Evolutionary conservation across 805 yeast genomes (phyloP).

Genomic region (Tetrapisispora fleetii): DNA sequence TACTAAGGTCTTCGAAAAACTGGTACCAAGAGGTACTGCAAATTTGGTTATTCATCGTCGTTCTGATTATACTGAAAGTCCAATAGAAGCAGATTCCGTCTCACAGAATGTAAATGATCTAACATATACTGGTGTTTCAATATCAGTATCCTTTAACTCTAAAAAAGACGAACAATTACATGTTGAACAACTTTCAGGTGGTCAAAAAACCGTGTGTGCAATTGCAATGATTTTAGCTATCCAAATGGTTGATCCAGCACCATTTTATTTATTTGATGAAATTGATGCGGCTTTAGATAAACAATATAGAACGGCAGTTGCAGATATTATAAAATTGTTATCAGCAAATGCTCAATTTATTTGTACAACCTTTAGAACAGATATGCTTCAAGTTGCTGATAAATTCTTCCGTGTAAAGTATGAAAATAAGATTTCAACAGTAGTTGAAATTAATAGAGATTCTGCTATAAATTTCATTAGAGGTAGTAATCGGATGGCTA

Average conservation of each 20-base stretch:
- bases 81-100: conserved; percentile 11
- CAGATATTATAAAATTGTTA: conserved; percentile 56
- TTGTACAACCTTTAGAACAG: conserved; percentile 93
- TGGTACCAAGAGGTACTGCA: conserved; percentile 82
- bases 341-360: conserved; percentile 77
- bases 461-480: conserved; percentile 81
- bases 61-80: conserved; percentile 16
- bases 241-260: conserved; percentile 93
- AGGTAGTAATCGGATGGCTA: conserved; percentile 33
- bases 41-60: conserved; percentile 51
- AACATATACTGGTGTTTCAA: conserved; percentile 70
- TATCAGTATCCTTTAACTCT: conserved; percentile 82
- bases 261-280: conserved; percentile 92
- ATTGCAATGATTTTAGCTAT: conserved; percentile 87
- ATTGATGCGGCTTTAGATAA: conserved; percentile 93
- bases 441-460: conserved; percentile 56
- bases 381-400: conserved; percentile 79
- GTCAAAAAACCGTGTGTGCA: conserved; percentile 95
- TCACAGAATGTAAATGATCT: conserved; percentile 8
- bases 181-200: conserved; percentile 90
- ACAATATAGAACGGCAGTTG: conserved; percentile 83
- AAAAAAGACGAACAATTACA: conserved; percentile 75
- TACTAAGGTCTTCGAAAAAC: conserved; percentile 58
- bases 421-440: conserved; percentile 69
- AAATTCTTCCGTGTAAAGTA: conserved; percentile 82